Evolutionary conservation across 306 rosid species (phyloP).

Genomic region (Vicia sativa): DNA sequence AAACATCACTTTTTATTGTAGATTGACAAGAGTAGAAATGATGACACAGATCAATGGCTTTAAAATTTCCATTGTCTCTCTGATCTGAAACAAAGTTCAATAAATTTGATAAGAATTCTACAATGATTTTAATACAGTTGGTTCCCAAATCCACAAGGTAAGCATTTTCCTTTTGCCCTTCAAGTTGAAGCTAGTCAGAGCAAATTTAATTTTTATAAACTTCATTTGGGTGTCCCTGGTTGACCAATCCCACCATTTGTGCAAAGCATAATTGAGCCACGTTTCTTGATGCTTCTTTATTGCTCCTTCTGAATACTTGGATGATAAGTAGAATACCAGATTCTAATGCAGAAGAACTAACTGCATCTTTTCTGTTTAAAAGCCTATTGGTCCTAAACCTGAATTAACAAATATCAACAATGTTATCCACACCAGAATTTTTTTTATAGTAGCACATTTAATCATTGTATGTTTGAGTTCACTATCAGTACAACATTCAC

Average conservation of each 20-base stretch:
- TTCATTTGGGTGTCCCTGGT: slow-evolving; percentile 8
- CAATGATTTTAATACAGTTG: neutral
- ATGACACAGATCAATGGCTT: neutral
- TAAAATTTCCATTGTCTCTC: neutral
- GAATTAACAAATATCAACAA: slow-evolving; percentile 33
- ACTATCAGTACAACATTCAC: neutral
- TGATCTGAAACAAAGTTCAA: neutral
- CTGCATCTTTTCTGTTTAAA: slow-evolving; percentile 32
- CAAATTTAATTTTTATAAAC: slow-evolving; percentile 14
- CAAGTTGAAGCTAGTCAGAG: neutral
- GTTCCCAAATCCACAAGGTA: neutral
- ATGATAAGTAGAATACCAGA: neutral
- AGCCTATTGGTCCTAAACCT: slow-evolving; percentile 59
- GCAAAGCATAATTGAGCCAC: neutral
- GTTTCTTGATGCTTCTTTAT: slow-evolving; percentile 1
- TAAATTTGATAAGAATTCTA: neutral
- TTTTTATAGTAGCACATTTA: too few relatives aligned
- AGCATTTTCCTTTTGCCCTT: neutral
- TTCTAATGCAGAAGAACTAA: slow-evolving; percentile 18
- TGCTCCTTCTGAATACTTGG: slow-evolving; percentile 13
- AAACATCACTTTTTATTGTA: too few relatives aligned
- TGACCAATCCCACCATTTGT: slow-evolving; percentile 22
- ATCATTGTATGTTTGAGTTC: too few relatives aligned
- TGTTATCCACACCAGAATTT: too few relatives aligned
- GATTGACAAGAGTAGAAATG: too few relatives aligned